A percentile compares a stretch with the other conserved stretches of the same genome.
Evolutionary conservation across 495 filamentous ascomycete genomes (phyloP).

Genomic region (Podospora fimiseda): DNA sequence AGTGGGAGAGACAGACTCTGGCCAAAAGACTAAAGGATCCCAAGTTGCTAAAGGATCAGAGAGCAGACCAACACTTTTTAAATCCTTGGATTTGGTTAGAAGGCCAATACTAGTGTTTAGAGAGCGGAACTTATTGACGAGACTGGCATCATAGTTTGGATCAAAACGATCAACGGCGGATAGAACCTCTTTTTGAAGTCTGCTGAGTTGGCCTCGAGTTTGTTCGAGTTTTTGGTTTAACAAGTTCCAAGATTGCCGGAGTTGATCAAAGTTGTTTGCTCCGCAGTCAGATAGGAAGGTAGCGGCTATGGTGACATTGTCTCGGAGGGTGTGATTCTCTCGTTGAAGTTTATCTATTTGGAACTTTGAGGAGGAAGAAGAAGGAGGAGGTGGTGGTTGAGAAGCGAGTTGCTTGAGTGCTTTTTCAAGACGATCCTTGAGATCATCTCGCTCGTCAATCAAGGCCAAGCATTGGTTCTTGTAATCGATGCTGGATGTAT

Average conservation of each 20-base stretch:
- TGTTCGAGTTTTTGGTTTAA: neutral
- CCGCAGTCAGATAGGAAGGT: neutral
- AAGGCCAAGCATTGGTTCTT: neutral
- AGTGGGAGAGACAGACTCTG: neutral
- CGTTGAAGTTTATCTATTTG: too few species aligned
- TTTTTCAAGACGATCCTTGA: neutral
- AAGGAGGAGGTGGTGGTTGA: neutral
- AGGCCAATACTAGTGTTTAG: neutral
- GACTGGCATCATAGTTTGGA: neutral
- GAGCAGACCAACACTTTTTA: neutral
- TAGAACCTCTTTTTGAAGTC: slow-evolving; percentile 4
- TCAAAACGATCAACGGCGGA: slow-evolving; percentile 3
- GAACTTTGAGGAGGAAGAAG: too few species aligned
- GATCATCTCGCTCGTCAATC: neutral
- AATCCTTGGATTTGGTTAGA: neutral
- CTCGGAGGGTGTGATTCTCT: too few species aligned
- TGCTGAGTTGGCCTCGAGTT: neutral
- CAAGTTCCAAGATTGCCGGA: neutral
- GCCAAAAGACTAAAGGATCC: neutral
- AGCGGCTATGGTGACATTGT: too few species aligned
- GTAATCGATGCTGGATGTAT: neutral
- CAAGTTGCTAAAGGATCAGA: neutral
- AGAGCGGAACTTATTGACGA: neutral
- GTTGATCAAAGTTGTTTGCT: neutral
- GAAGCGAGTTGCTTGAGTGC: neutral